phyloP scores from a whole-genome alignment of 495 filamentous ascomycete species.

The Venustampulla echinocandica region DNA sequence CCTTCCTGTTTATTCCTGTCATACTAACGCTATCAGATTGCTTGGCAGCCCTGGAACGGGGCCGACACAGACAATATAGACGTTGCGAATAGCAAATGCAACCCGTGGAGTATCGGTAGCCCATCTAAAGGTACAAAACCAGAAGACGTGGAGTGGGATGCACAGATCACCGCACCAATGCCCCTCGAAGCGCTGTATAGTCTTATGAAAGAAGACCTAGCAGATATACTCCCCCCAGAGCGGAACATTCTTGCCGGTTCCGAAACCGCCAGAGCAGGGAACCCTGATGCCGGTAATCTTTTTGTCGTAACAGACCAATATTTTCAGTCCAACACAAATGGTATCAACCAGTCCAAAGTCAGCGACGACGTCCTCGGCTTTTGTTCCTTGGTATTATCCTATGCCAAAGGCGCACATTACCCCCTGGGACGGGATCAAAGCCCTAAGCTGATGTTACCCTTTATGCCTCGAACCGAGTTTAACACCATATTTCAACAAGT shows the following conservation, averaged over 20 bases:
- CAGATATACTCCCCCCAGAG: neutral
- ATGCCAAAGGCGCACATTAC: constrained; percentile 5
- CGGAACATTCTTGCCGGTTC: constrained; percentile 7
- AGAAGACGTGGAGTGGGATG: neutral
- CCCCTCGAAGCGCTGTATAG: constrained; percentile 13
- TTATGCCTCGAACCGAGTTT: constrained; percentile 13
- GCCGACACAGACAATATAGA: constrained; percentile 7
- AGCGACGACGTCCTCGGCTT: constrained; percentile 9
- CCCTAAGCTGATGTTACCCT: constrained; percentile 5
- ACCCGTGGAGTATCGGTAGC: constrained; percentile 16
- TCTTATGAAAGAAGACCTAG: constrained; percentile 8
- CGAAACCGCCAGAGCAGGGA: neutral
- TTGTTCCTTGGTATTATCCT: constrained; percentile 9
- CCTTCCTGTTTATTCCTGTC: neutral
- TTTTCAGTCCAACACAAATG: constrained; percentile 2
- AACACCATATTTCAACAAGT: constrained; percentile 11
- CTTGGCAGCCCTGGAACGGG: constrained; percentile 16
- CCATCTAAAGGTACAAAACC: neutral
- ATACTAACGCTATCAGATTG: constrained; percentile 10
- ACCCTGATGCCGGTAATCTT: neutral
- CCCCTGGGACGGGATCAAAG: neutral
- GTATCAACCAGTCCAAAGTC: neutral
- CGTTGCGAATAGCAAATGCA: constrained; percentile 15
- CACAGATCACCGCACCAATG: constrained; percentile 14
- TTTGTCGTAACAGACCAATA: constrained; percentile 2